Base-by-base conservation (phyloP, 768 basidiomycete genomes). In the Lactarius tabidus region DNA sequence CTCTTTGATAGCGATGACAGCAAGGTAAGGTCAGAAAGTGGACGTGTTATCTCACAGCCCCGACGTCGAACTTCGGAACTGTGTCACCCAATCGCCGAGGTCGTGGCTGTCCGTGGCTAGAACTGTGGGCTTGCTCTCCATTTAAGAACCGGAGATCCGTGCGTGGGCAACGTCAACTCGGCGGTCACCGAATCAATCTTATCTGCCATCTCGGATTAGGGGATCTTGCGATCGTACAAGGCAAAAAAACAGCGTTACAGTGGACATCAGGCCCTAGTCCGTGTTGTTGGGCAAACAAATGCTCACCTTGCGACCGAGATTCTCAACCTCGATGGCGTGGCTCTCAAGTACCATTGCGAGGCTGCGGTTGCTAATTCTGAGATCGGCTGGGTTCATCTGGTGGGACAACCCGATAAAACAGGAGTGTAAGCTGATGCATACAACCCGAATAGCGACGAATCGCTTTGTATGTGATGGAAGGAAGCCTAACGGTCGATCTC, bases 391-490 rank as follows among this genome's bases (percentile, higher is more conserved):
- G 83, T 75, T 98, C 96, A 15, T 72, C 75, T 53, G 81, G 77
- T 5, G 88, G 85, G 23, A 90, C 81, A 17, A 81, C 79, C 15
- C 84, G 81, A 75, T 93, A 88, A 60, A 93, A 80, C 64, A 98
- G 78, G 59, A 91, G 69, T 72, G 93, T 91, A 14, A 98, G 81
- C 75, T 98, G 94, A 72, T 43, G 91, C 93, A 71, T 91, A 90
- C 41, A 98, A 81, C 2, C 95, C 96, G 74, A 98, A 97, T 6
- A 98, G 81, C 5, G 93, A 93, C 0, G 93, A 91, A 74, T 98
- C 95, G 63, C 87, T 86, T 77, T 98, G 98, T 73, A 95, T 95
- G 77, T 98, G 96, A 74, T 98, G 95, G 88, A 97, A 98, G 23
- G 93, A 89, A 10, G 91, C 89, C 75, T 95, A 98, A 75, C 95